phyloP scores from a whole-genome alignment of 2,329 filamentous ascomycete species.

The Nemania serpens region DNA sequence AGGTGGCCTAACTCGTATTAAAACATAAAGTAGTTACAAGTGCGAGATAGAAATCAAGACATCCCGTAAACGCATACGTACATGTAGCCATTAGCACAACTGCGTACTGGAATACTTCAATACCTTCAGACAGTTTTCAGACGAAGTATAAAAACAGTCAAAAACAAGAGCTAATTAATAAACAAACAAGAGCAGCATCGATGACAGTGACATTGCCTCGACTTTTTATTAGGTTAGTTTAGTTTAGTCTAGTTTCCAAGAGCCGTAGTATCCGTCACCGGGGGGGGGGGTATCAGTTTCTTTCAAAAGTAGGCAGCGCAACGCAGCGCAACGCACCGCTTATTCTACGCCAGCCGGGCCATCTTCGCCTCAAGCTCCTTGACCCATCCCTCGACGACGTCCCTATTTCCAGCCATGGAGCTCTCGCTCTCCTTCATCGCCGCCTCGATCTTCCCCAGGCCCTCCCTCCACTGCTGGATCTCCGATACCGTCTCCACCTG shows the following conservation, averaged over 20 bases:
- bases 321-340: no score
- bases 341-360: slow-evolving; percentile 55
- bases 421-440: slow-evolving; percentile 72
- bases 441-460: slow-evolving; percentile 76
- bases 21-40: no score
- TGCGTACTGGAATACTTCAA: no score
- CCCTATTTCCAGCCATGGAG: slow-evolving; percentile 77
- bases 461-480: slow-evolving; percentile 83
- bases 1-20: no score
- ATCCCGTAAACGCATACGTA: no score
- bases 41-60: no score
- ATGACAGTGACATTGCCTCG: no score
- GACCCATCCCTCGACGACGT: slow-evolving; percentile 87
- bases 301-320: slow-evolving; percentile 30
- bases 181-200: no score
- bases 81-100: no score
- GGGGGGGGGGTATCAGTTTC: slow-evolving; percentile 45
- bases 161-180: no score
- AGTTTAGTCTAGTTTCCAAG: slow-evolving; percentile 6
- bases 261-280: not conserved
- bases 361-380: slow-evolving; percentile 82
- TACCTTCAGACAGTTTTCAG: no score
- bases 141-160: no score
- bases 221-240: slow-evolving; percentile 1
- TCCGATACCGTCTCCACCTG: slow-evolving; percentile 84